A percentile compares a stretch with the other conserved stretches of the same genome.
Evolutionary conservation across 2,329 filamentous ascomycete genomes (phyloP).

Genomic region (Aspergillus jensenii): DNA sequence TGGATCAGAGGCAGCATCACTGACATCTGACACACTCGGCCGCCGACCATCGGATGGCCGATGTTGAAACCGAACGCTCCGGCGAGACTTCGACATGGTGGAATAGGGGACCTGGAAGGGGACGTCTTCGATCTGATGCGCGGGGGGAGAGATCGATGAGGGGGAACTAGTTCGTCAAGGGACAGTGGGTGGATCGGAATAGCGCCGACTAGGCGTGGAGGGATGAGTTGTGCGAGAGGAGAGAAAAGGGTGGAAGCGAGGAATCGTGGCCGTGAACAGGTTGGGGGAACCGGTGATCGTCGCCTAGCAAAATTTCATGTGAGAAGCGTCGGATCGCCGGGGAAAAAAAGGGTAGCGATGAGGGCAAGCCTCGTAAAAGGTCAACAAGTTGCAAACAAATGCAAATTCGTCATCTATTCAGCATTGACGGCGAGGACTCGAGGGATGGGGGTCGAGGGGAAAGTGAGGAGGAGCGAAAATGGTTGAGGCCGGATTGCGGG

Average conservation of each 20-base stretch:
- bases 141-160: constrained; percentile 22
- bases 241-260: constrained; percentile 8
- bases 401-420: constrained; percentile 4
- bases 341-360: constrained; percentile 9
- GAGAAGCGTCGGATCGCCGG: constrained; percentile 30
- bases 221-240: constrained; percentile 4
- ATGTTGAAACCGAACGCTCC: constrained; percentile 62
- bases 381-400: neutral
- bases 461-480: constrained; percentile 10
- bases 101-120: constrained; percentile 17
- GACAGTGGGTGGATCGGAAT: constrained; percentile 9
- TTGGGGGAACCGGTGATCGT: constrained; percentile 19
- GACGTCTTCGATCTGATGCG: constrained; percentile 6
- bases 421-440: constrained; percentile 9
- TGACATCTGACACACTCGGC: constrained; percentile 56
- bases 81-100: constrained; percentile 55
- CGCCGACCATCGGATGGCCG: constrained; percentile 47
- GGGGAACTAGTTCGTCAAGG: constrained; percentile 10
- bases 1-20: constrained; percentile 51
- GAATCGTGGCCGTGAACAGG: constrained; percentile 11
- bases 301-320: constrained; percentile 32
- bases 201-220: constrained; percentile 8
- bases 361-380: neutral
- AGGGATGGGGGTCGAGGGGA: constrained; percentile 8
- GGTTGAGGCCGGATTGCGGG: constrained; percentile 10